Evolutionary conservation across 2,329 filamentous ascomycete species (phyloP).

Genomic region (Torrubiellomyces zombiae): DNA sequence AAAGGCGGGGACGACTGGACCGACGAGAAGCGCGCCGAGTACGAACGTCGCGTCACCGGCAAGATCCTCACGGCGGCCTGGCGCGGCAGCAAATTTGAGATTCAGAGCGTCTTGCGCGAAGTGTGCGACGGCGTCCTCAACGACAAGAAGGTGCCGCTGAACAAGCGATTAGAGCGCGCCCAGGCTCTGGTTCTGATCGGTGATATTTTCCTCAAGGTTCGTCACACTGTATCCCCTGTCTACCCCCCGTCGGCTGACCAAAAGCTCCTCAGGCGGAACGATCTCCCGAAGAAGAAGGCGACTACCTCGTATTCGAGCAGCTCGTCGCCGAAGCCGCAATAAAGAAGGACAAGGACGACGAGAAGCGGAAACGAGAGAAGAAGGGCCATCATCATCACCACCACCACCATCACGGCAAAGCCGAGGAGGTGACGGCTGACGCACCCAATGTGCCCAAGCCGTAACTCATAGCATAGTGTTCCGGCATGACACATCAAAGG

Average conservation of each 20-base stretch:
- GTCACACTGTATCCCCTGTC: no score
- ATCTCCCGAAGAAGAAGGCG: slow-evolving; percentile 88
- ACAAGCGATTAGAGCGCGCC: slow-evolving; percentile 80
- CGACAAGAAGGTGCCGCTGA: slow-evolving; percentile 58
- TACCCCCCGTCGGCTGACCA: slow-evolving; percentile 3
- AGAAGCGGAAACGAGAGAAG: slow-evolving; percentile 43
- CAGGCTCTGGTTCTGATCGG: slow-evolving; percentile 79
- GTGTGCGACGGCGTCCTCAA: slow-evolving; percentile 83
- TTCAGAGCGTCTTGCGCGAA: slow-evolving; percentile 85
- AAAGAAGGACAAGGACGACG: slow-evolving; percentile 81
- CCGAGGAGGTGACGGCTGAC: slow-evolving; percentile 11
- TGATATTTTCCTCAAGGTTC: slow-evolving; percentile 73
- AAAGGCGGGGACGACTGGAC: slow-evolving; percentile 95
- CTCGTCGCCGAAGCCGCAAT: slow-evolving; percentile 90
- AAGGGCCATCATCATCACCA: slow-evolving; percentile 24
- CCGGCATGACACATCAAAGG: slow-evolving; percentile 1
- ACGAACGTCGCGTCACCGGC: slow-evolving; percentile 86
- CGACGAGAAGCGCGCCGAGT: slow-evolving; percentile 90
- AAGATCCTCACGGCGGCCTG: slow-evolving; percentile 96
- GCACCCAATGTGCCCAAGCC: slow-evolving; percentile 11
- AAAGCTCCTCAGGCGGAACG: slow-evolving; percentile 50
- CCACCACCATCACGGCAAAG: slow-evolving; percentile 13
- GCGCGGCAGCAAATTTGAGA: slow-evolving; percentile 94
- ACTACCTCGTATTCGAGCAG: slow-evolving; percentile 97
- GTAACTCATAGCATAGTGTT: no score